These are phyloP conservation scores for Zygosaccharomyces pseudobailii DNA, from an alignment of 1,139 yeast species.

Conservation along the genomic window DNA sequence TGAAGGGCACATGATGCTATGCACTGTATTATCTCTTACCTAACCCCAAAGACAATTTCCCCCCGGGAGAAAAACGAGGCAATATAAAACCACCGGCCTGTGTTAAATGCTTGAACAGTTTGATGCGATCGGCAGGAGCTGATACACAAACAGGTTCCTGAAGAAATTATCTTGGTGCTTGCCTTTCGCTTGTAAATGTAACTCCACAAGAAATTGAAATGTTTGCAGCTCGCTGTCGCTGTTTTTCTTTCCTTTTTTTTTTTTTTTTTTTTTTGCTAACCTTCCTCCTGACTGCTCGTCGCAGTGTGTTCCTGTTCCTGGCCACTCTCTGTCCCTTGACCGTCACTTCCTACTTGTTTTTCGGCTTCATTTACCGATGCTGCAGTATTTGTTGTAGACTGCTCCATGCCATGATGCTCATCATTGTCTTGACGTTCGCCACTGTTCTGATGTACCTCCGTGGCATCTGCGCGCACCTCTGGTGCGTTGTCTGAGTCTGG, in stretches of 20 bases:
- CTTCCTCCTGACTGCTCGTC: neutral
- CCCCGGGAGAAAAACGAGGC: too few species aligned
- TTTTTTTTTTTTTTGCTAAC: neutral
- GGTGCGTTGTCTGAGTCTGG: slow-evolving; percentile 27
- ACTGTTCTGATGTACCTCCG: neutral
- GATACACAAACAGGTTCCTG: too few species aligned
- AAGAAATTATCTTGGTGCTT: too few species aligned
- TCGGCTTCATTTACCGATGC: neutral
- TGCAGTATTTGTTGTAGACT: neutral
- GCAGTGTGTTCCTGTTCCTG: neutral
- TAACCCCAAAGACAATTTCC: too few species aligned
- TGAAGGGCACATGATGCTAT: neutral
- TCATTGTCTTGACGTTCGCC: neutral
- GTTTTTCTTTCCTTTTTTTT: too few species aligned
- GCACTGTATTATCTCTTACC: neutral
- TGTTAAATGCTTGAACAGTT: too few species aligned
- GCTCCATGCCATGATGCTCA: neutral
- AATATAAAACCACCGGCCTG: too few species aligned
- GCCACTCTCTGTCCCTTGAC: neutral
- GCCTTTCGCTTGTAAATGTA: too few species aligned
- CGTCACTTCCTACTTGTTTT: slow-evolving; percentile 1
- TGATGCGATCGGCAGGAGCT: too few species aligned
- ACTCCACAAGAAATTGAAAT: neutral
- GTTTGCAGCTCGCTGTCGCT: neutral
- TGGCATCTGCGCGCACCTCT: slow-evolving; percentile 5